Conservation (phyloP, 352 stramenopile species). For the Phytopythium litorale region DNA sequence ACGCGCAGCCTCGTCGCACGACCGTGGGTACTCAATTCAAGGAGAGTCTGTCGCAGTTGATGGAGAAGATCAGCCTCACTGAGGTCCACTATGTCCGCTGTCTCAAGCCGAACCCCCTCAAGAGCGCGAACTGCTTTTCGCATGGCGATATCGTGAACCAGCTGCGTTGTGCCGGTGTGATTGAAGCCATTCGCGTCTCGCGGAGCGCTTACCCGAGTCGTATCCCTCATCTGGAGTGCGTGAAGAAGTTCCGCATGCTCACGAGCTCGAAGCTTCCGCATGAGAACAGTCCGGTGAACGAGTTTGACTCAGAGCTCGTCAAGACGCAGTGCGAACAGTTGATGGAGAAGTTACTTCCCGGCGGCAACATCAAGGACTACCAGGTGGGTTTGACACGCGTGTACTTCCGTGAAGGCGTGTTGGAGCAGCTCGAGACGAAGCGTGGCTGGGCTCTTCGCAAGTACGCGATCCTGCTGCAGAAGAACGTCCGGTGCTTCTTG, state of each 20-base stretch:
- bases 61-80: conserved; percentile 85
- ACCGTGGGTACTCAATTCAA: conserved; percentile 87
- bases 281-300: conserved; percentile 24
- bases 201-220: conserved; percentile 83
- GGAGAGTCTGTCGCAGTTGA: conserved; percentile 73
- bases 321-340: conserved; percentile 64
- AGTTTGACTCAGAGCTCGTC: conserved; percentile 46
- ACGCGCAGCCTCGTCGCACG: conserved; percentile 57
- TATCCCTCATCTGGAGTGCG: conserved; percentile 68
- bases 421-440: conserved; percentile 77
- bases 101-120: conserved; percentile 77
- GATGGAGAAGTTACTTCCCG: conserved; percentile 61
- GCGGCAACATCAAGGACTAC: conserved; percentile 78
- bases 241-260: conserved; percentile 80
- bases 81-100: conserved; percentile 87
- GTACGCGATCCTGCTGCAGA: conserved; percentile 73
- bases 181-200: conserved; percentile 85
- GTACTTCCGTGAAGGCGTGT: conserved; percentile 82
- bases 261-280: conserved; percentile 21
- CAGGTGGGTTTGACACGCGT: conserved; percentile 82
- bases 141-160: conserved; percentile 80
- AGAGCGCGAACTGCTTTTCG: conserved; percentile 68
- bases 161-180: conserved; percentile 78
- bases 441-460: conserved; percentile 67
- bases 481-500: conserved; percentile 65